These are phyloP conservation scores for Quercus glauca DNA, from an alignment of 306 rosid genomes.

Conservation along the genomic window DNA sequence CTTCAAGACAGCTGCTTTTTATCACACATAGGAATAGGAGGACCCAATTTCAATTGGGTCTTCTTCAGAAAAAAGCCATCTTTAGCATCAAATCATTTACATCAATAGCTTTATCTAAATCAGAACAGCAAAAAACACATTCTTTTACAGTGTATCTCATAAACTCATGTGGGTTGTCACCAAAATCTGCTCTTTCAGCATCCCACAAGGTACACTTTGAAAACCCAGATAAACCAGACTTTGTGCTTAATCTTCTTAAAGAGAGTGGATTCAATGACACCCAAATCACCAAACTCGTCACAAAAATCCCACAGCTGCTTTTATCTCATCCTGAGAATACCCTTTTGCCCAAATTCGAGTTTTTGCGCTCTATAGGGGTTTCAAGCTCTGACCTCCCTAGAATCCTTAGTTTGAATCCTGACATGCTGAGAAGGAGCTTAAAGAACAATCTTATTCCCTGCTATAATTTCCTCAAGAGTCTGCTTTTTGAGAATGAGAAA, in stretches of 20 bases:
- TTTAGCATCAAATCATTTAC: constrained; percentile 6
- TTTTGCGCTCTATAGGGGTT: constrained; percentile 33
- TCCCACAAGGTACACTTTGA: constrained; percentile 8
- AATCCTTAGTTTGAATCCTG: not conserved
- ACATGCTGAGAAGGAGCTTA: constrained; percentile 18
- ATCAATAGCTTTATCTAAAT: not conserved
- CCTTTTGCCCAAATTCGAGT: constrained; percentile 43
- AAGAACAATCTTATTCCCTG: constrained; percentile 23
- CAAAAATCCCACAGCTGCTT: constrained; percentile 6
- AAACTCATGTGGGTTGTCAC: constrained; percentile 30
- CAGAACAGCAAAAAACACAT: not conserved
- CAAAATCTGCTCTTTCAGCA: constrained; percentile 10
- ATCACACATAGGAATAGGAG: not conserved
- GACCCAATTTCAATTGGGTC: not conserved
- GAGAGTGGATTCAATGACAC: constrained; percentile 28
- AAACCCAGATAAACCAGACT: constrained; percentile 1
- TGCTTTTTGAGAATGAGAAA: constrained; percentile 17
- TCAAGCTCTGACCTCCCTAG: constrained; percentile 22
- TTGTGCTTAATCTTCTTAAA: constrained; percentile 23
- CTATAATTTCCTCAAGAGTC: constrained; percentile 23
- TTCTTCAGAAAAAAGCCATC: not conserved
- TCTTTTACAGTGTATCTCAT: constrained; percentile 26
- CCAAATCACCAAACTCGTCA: constrained; percentile 19
- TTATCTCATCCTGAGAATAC: constrained; percentile 21
- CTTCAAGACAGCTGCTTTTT: not conserved